phyloP scores from a whole-genome alignment of 1,284 basidiomycete species.

The Leccinum pachyderme region DNA sequence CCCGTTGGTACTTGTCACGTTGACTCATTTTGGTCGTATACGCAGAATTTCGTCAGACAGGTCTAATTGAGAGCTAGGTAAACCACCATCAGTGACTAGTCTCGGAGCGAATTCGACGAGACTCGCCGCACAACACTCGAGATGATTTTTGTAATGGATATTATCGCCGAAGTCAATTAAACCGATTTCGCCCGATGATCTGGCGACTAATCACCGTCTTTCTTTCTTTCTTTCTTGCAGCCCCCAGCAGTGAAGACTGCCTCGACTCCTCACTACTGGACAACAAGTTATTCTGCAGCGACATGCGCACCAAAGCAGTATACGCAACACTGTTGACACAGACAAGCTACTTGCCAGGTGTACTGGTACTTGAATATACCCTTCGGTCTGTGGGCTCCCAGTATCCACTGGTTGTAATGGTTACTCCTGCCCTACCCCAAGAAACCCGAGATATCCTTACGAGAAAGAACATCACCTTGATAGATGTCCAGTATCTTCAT shows the following conservation, averaged over 20 bases:
- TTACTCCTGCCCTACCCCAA: conserved; percentile 60
- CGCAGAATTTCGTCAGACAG: too few species aligned
- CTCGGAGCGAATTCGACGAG: too few species aligned
- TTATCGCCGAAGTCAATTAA: neutral
- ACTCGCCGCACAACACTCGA: conserved; percentile 40
- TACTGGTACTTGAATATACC: conserved; percentile 71
- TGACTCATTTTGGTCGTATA: too few species aligned
- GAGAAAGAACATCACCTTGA: conserved; percentile 51
- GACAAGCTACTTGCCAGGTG: conserved; percentile 68
- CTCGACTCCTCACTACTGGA: neutral
- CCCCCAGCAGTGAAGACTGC: neutral
- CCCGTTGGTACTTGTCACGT: too few species aligned
- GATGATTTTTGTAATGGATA: neutral
- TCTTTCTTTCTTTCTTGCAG: neutral
- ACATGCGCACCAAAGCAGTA: conserved; percentile 38
- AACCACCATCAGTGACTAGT: too few species aligned
- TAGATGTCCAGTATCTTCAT: conserved; percentile 59
- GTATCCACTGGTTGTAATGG: conserved; percentile 84
- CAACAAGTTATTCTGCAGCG: neutral
- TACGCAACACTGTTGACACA: conserved; percentile 71
- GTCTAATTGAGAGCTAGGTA: too few species aligned
- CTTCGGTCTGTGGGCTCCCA: conserved; percentile 61
- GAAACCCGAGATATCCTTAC: conserved; percentile 55
- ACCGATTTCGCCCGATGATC: neutral
- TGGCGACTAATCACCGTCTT: neutral